Evolutionary conservation across 768 basidiomycete species (phyloP).

Genomic region (Macrolepiota albuminosa): DNA sequence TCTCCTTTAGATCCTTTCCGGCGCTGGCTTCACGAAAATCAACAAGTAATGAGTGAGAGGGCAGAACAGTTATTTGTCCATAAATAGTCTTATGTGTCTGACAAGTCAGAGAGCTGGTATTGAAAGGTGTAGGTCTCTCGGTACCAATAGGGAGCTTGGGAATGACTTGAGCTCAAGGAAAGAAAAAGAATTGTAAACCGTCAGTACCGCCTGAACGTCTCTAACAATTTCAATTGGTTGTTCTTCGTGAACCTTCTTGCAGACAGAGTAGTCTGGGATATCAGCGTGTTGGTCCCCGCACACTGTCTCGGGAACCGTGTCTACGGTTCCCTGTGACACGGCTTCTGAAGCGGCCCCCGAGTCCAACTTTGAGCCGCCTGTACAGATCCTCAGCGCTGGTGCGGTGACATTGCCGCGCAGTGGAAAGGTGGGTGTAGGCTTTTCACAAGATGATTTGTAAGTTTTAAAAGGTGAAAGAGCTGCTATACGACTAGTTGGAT

Average conservation of each 20-base stretch:
- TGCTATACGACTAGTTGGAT: slow-evolving; percentile 18
- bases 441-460: neutral
- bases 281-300: neutral
- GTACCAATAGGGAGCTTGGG: slow-evolving; percentile 28
- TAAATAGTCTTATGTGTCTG: slow-evolving; percentile 43
- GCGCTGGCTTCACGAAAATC: slow-evolving; percentile 54
- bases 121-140: slow-evolving; percentile 31
- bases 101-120: slow-evolving; percentile 28
- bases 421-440: neutral
- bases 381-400: neutral
- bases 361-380: neutral
- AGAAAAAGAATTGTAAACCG: neutral
- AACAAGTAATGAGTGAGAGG: slow-evolving; percentile 44
- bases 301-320: neutral
- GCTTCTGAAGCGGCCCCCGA: neutral
- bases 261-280: neutral
- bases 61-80: slow-evolving; percentile 46
- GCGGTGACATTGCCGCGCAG: slow-evolving; percentile 2
- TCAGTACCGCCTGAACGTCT: neutral
- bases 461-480: neutral
- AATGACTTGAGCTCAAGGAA: neutral
- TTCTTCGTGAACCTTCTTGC: neutral
- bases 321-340: neutral
- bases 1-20: slow-evolving; percentile 39
- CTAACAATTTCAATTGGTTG: neutral